Conservation (phyloP, 371 early-diverging fungal species). For the Mucor velutinosus region DNA sequence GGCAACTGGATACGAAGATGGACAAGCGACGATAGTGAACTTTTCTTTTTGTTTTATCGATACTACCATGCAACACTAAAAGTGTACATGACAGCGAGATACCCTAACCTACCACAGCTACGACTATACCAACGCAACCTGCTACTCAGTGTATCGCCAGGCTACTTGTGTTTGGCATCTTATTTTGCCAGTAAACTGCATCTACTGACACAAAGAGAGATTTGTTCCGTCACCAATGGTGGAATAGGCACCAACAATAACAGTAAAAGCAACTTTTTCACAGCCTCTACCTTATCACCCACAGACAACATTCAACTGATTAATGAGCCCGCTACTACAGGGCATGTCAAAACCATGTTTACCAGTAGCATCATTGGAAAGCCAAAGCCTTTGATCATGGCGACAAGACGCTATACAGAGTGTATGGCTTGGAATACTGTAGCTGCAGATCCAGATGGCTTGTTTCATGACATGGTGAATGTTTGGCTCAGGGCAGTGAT, state of each 20-base stretch:
- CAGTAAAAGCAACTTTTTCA: neutral
- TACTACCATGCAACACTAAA: constrained; percentile 54
- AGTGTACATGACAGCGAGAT: constrained; percentile 30
- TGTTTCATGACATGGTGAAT: constrained; percentile 59
- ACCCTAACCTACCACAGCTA: constrained; percentile 26
- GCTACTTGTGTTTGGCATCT: constrained; percentile 54
- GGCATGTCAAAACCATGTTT: neutral
- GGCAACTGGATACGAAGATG: constrained; percentile 60
- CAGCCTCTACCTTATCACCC: constrained; percentile 21
- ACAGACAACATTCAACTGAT: constrained; percentile 19
- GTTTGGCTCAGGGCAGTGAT: constrained; percentile 57
- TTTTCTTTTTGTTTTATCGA: constrained; percentile 62
- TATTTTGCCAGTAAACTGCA: constrained; percentile 57
- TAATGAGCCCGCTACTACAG: neutral
- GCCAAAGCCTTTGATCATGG: constrained; percentile 54
- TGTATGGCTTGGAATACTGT: constrained; percentile 51
- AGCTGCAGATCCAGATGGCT: constrained; percentile 24
- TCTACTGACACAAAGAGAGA: constrained; percentile 49
- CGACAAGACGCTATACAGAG: constrained; percentile 55
- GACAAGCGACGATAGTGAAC: constrained; percentile 62
- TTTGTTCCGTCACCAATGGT: constrained; percentile 53
- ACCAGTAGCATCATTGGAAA: constrained; percentile 35
- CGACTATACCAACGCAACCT: constrained; percentile 33
- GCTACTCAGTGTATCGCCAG: constrained; percentile 49
- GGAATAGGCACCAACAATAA: neutral